These are phyloP conservation scores for Hylodesmum podocarpum DNA, from an alignment of 306 rosid genomes.

Conservation along the genomic window DNA sequence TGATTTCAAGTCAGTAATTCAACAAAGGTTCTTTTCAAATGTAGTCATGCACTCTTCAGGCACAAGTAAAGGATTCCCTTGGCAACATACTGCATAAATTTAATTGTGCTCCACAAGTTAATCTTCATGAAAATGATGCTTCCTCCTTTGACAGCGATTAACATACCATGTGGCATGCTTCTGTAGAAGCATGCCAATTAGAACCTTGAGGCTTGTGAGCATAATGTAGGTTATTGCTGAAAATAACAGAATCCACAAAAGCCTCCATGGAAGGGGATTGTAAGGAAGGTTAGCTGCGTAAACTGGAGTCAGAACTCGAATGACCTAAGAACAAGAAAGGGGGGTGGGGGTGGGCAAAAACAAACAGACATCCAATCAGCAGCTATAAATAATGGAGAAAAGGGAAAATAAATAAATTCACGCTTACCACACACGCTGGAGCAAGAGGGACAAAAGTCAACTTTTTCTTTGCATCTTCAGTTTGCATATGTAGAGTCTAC, in stretches of 20 bases:
- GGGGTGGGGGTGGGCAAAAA: neutral
- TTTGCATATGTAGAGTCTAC: conserved; percentile 69
- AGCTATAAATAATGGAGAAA: neutral
- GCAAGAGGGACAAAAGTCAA: conserved; percentile 89
- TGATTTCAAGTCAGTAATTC: neutral
- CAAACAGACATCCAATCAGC: conserved; percentile 5
- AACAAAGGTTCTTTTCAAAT: neutral
- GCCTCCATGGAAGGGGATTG: conserved; percentile 64
- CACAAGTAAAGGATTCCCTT: neutral
- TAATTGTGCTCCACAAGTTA: conserved; percentile 18
- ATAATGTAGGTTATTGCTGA: conserved; percentile 62
- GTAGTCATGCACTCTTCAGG: neutral
- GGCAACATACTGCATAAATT: neutral
- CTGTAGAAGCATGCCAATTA: conserved; percentile 66
- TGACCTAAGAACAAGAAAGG: conserved; percentile 48
- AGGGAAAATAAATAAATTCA: neutral
- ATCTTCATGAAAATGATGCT: conserved; percentile 70
- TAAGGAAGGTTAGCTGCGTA: conserved; percentile 74
- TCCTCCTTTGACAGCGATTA: conserved; percentile 71
- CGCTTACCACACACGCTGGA: conserved; percentile 94
- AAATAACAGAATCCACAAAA: conserved; percentile 56
- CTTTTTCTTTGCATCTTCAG: conserved; percentile 61
- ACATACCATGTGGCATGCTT: conserved; percentile 85
- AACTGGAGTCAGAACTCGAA: conserved; percentile 86
- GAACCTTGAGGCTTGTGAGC: conserved; percentile 87